phyloP scores from a whole-genome alignment of 2,329 filamentous ascomycete species.

The Sarocladium oryzae region DNA sequence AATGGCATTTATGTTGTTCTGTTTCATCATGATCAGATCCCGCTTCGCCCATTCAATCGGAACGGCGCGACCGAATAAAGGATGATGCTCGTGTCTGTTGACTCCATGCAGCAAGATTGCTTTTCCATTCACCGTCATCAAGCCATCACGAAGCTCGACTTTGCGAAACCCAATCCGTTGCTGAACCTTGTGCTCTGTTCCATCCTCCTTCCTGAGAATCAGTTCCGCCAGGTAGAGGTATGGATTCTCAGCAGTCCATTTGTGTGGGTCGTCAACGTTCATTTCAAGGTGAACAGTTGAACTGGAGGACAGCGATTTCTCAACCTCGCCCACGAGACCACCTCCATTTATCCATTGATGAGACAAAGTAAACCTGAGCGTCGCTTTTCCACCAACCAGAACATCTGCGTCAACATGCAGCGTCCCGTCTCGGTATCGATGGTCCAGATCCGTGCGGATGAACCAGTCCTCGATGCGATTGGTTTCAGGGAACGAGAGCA shows the following conservation, averaged over 20 bases:
- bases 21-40: constrained; percentile 63
- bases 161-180: constrained; percentile 59
- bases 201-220: not conserved
- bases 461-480: constrained; percentile 51
- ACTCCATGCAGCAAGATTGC: constrained; percentile 56
- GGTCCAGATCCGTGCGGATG: constrained; percentile 46
- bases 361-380: not conserved
- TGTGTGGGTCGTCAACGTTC: constrained; percentile 35
- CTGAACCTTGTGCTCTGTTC: constrained; percentile 32
- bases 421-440: constrained; percentile 9
- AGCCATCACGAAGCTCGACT: constrained; percentile 53
- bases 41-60: constrained; percentile 51
- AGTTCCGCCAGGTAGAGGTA: constrained; percentile 41
- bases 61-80: constrained; percentile 54
- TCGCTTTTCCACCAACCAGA: not conserved
- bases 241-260: constrained; percentile 65
- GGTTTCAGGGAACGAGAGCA: constrained; percentile 47
- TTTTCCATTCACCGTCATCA: constrained; percentile 57
- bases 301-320: not conserved
- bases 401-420: not conserved
- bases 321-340: not conserved
- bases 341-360: not conserved
- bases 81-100: constrained; percentile 67
- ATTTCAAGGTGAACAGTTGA: not conserved
- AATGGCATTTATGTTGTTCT: constrained; percentile 64